phyloP scores from a whole-genome alignment of 2,329 filamentous ascomycete genomes.

The Scorias spongiosa region DNA sequence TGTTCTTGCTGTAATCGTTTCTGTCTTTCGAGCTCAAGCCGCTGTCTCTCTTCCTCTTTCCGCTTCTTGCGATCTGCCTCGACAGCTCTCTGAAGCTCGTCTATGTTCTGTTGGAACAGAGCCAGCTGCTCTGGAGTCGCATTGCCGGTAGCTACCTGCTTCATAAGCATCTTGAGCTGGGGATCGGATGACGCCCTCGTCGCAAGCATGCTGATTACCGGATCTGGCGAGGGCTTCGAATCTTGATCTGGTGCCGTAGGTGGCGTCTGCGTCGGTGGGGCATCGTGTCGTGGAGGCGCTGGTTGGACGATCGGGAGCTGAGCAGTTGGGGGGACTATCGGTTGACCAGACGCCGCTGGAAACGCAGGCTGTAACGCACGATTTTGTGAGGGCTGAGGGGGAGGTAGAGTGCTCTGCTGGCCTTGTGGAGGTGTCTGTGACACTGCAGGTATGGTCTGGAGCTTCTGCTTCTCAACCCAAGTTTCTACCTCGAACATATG shows the following conservation, averaged over 20 bases:
- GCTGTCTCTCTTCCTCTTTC: constrained; percentile 6
- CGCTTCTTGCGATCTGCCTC: constrained; percentile 23
- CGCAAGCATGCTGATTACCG: constrained; percentile 66
- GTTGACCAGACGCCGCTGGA: constrained; percentile 5
- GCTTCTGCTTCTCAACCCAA: constrained; percentile 38
- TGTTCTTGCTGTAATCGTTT: constrained; percentile 6
- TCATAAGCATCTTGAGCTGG: constrained; percentile 64
- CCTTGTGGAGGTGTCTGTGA: not conserved
- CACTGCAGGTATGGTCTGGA: not conserved
- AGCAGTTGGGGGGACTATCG: not conserved
- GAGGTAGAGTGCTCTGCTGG: not conserved
- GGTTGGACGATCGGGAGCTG: constrained; percentile 2
- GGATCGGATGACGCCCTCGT: constrained; percentile 60
- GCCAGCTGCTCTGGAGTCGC: constrained; percentile 57
- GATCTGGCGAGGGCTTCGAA: constrained; percentile 36
- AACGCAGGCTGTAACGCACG: constrained; percentile 7
- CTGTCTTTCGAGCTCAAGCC: constrained; percentile 3
- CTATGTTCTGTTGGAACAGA: constrained; percentile 67
- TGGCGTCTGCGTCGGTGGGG: constrained; percentile 3
- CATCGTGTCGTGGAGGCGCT: constrained; percentile 2
- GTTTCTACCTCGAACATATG: constrained; percentile 65
- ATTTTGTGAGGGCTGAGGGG: constrained; percentile 7
- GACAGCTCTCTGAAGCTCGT: constrained; percentile 50
- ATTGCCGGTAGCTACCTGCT: constrained; percentile 61
- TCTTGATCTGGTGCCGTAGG: constrained; percentile 6